Base-by-base conservation (phyloP, 805 yeast species). In the Zygosaccharomyces kombuchaensis region DNA sequence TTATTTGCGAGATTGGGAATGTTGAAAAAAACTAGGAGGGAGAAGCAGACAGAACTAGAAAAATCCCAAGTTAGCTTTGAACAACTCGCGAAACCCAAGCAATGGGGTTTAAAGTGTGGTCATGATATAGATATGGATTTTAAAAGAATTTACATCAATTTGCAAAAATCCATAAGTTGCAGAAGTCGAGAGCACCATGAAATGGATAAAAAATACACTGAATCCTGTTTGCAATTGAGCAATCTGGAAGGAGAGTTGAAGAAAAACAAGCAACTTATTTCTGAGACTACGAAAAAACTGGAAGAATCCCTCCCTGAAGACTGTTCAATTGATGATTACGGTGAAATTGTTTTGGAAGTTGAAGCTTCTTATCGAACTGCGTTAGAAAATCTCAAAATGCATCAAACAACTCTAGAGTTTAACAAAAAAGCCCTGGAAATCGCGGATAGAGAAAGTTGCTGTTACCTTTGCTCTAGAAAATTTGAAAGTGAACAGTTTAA, bases 391-490 rank as follows among this genome's bases (percentile, higher is more conserved):
- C 60, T 78, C 26, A 87, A 87, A 58, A 80, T 86, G 52, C 76
- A 76, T 25, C 80, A 79, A 36, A 85, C 88, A 2, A 82, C 90
- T 0, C 69, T 78, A 21, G 78, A 78, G 34, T 89, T 83, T 65
- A 88, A 86, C 57, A 65, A 72, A 17, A 78, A 77, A 36, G 96
- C 96, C 0, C 65, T 85, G 9, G 75, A 78, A 25, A 63, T 76
- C 34, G 93, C 95, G 0, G 66, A 77, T 22, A 57, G 60, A 3
- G 72, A 75, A 7, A 73, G 80, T 9, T 71, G 77, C 39, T 91
- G 97, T 63, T 67, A 82, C 35, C 67, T 90, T 36, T 91, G 98
- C 63, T 76, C 77, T 14, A 72, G 95, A 41, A 70, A 74, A 9
- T 85, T 89, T 64, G 76, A 75, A 12, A 69, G 68, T 8, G 56